Percentiles rank a stretch among this genome's conserved stretches.
Conservation (phyloP, 2,329 filamentous ascomycete genomes). For the Exophiala oligosperma region DNA sequence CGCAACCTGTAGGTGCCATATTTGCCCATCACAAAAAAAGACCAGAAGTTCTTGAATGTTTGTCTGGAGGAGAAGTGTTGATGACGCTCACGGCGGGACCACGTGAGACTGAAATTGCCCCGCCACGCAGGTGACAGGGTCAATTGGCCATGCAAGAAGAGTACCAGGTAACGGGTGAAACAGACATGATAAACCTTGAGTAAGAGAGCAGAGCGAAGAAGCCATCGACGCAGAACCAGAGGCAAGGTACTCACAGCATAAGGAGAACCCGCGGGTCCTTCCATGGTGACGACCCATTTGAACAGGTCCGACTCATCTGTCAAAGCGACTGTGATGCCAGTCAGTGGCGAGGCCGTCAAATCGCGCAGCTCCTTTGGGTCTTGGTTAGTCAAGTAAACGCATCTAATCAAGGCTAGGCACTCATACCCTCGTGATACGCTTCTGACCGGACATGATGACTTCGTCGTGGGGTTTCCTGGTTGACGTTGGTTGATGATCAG, state of each 20-base stretch:
- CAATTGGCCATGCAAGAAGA: too few species aligned
- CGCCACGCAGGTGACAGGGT: too few species aligned
- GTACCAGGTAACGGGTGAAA: too few species aligned
- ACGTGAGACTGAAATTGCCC: too few species aligned
- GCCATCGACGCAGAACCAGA: background rate
- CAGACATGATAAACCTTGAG: background rate
- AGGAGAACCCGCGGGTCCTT: slow-evolving; percentile 64
- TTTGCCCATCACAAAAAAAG: too few species aligned
- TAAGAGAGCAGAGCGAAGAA: background rate
- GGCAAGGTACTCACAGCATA: slow-evolving; percentile 57
- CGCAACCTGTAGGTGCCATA: too few species aligned
- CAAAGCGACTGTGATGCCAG: slow-evolving; percentile 58
- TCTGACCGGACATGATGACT: slow-evolving; percentile 36
- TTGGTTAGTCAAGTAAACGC: slow-evolving; percentile 4
- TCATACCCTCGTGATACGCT: slow-evolving; percentile 49
- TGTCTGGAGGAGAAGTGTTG: too few species aligned
- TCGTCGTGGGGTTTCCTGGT: background rate
- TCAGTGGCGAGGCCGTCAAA: slow-evolving; percentile 55
- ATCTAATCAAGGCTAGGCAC: background rate
- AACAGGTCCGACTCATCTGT: slow-evolving; percentile 65
- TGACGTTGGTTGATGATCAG: background rate
- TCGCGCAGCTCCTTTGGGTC: slow-evolving; percentile 59
- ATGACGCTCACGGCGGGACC: too few species aligned
- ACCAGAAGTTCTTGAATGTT: too few species aligned
- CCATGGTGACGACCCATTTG: slow-evolving; percentile 67